Base-by-base conservation (phyloP, 352 stramenopile species). In the Pythium aphanidermatum region DNA sequence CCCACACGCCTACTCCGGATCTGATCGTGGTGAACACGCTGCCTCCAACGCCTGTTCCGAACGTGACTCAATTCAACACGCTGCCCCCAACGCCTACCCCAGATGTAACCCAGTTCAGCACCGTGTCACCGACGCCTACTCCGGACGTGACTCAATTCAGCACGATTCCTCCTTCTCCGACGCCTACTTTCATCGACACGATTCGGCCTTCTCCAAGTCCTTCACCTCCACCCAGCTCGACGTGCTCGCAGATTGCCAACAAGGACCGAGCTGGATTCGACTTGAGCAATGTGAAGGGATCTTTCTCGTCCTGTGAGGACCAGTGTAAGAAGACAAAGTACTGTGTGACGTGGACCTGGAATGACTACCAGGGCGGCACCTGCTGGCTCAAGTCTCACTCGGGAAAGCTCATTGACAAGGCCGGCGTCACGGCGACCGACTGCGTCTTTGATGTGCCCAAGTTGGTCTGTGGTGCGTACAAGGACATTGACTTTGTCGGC, bases 311-410 rank as follows among this genome's bases (percentile, higher is more conserved):
- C 5, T 62, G 54, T 37, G 43, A 29, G 27, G 11, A 8, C 21
- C n/a, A 23, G 23, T 53, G 50, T 16, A 14, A 41, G 26, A 6
- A 39, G 16, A 36, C n/a, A 6, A 3, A 31, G 16, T 42, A 30
- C 23, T 58, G 58, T 38, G 30, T 54, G 14, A 45, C 50, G 14
- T 63, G 38, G 21, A 29, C 43, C 7, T 60, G 46, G 49, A 57
- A 29, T 14, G 28, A 49, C 17, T 57, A 57, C 34, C 23, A 46
- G 16, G 51, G 56, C 17, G 50, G 50, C 23, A 65, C 40, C 2
- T 60, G 56, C 36, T 65, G 50, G 56, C 39, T 65, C 35, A 65
- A 65, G 45, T 39, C 34, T 8, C 16, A 11, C 27, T 17, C 35
- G 4, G 45, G 49, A 29, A 28, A 46, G 28, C 31, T 56, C 27